Base-by-base conservation (phyloP, 345 rosid species). In the Acer negundo region DNA sequence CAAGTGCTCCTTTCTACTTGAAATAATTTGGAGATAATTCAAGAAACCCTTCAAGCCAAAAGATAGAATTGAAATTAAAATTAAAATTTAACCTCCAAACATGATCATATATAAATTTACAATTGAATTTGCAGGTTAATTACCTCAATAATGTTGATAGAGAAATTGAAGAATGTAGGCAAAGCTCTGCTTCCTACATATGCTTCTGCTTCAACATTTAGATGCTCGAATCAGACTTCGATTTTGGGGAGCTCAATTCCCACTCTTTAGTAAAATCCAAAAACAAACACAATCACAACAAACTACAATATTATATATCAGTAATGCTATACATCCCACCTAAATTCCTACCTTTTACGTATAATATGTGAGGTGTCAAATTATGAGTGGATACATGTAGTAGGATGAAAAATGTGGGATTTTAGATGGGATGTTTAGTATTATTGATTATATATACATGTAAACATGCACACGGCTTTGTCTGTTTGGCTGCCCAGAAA, bases 1-100 rank as follows among this genome's bases (percentile, higher is more conserved):
- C 51, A 89, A 66, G 20, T 77, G 86, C 82, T 75, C 88, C 83
- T 87, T 94, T 74, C 75, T 84, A 78, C 82, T 87, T 6, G 87
- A 85, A 75, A 89, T 67, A 74, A 94, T 40, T 31, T 77, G 85
- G 10, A 82, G 62, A 65, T 26, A n/a, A 68, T 46, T 82, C 78
- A 87, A 64, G 56, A 85, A 5, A 28, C 35, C 86, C 89, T 85
- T 76, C 20, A 63, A 74, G 44, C 20, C 38, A 31, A 72, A 11
- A 0, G n/a, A 69, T 1, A 56, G 22, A 24, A 11, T 42, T 53
- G 7, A 16, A 40, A 35, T 12, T 40, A 10, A 8, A 72, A 22
- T 11, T 22, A 15, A 24, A 70, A 70, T 15, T 69, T 23, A 6
- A 23, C 51, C 7, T 10, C 49, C 15, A 46, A 46, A 0, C 19